Evolutionary conservation across 495 filamentous ascomycete species (phyloP).

Genomic region (Aspergillus ostianus): DNA sequence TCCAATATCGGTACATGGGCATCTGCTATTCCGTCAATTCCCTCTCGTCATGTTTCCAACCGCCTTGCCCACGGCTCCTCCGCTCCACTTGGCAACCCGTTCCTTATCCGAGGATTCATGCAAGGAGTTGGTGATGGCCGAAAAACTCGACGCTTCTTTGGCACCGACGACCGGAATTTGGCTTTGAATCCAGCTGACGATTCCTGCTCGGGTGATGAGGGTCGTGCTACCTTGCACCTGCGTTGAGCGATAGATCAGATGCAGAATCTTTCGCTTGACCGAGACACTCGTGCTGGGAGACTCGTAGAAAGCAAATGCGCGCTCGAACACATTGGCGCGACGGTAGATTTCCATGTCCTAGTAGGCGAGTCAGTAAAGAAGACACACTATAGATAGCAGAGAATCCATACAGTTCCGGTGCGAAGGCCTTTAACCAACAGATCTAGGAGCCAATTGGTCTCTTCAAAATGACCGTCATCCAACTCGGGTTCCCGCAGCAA

Average conservation of each 20-base stretch:
- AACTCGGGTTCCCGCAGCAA: slow-evolving; percentile 66
- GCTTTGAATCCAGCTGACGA: slow-evolving; percentile 74
- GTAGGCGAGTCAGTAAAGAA: background rate
- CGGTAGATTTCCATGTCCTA: slow-evolving; percentile 84
- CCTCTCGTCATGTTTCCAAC: slow-evolving; percentile 27
- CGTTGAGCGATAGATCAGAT: slow-evolving; percentile 69
- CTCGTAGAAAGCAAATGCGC: slow-evolving; percentile 66
- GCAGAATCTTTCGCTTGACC: slow-evolving; percentile 65
- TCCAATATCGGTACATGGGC: too few species aligned
- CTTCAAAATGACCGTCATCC: slow-evolving; percentile 71
- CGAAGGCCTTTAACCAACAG: slow-evolving; percentile 69
- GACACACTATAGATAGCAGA: background rate
- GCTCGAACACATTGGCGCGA: slow-evolving; percentile 74
- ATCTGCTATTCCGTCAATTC: slow-evolving; percentile 4
- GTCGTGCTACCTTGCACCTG: slow-evolving; percentile 80
- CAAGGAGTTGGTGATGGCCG: slow-evolving; percentile 58
- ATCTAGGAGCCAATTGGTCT: slow-evolving; percentile 79
- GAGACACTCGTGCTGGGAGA: slow-evolving; percentile 60
- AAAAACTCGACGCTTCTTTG: slow-evolving; percentile 51
- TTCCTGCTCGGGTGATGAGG: slow-evolving; percentile 78
- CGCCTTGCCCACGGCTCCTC: slow-evolving; percentile 37
- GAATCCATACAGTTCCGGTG: slow-evolving; percentile 46
- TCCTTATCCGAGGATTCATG: slow-evolving; percentile 68
- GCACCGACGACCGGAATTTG: slow-evolving; percentile 43
- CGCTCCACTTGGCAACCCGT: slow-evolving; percentile 67